Conservation (phyloP, 2,329 filamentous ascomycete species). For the Penicillium concentricum region DNA sequence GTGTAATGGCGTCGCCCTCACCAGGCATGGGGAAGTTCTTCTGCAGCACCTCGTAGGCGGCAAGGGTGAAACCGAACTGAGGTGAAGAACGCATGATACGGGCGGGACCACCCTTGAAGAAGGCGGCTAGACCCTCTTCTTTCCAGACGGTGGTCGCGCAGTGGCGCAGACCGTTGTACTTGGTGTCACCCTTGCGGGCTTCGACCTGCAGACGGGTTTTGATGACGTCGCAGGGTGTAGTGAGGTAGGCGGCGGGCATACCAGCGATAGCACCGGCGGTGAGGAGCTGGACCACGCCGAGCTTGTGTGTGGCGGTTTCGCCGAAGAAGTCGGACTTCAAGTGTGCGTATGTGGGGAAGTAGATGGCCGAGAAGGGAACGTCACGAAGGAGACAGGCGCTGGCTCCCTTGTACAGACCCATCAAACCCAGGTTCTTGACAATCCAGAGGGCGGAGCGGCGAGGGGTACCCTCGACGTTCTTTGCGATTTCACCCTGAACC, state of each 20-base stretch:
- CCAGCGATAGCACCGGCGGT: constrained; percentile 92
- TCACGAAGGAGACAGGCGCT: constrained; percentile 92
- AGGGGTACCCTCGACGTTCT: constrained; percentile 75
- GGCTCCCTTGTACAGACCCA: constrained; percentile 95
- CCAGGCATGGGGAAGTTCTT: constrained; percentile 76
- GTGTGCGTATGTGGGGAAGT: constrained; percentile 96
- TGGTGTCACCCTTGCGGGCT: constrained; percentile 87
- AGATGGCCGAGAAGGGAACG: constrained; percentile 97
- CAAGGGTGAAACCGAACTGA: constrained; percentile 96
- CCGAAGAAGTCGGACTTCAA: constrained; percentile 93
- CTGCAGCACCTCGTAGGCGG: constrained; percentile 90
- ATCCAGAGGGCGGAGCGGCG: constrained; percentile 98
- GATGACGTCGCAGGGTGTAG: constrained; percentile 97
- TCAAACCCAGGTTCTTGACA: constrained; percentile 86
- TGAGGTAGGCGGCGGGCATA: constrained; percentile 91
- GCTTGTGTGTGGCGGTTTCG: constrained; percentile 80
- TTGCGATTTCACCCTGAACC: constrained; percentile 93
- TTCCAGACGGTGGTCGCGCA: constrained; percentile 78
- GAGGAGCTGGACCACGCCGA: constrained; percentile 85
- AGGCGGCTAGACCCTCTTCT: constrained; percentile 92
- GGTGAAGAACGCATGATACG: constrained; percentile 93
- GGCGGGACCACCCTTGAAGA: constrained; percentile 97
- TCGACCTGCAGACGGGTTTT: constrained; percentile 98
- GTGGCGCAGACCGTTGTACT: constrained; percentile 84
- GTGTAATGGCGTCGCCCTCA: constrained; percentile 51